Base-by-base conservation (phyloP, 2,329 filamentous ascomycete genomes). In the Xylariaceae sp. region DNA sequence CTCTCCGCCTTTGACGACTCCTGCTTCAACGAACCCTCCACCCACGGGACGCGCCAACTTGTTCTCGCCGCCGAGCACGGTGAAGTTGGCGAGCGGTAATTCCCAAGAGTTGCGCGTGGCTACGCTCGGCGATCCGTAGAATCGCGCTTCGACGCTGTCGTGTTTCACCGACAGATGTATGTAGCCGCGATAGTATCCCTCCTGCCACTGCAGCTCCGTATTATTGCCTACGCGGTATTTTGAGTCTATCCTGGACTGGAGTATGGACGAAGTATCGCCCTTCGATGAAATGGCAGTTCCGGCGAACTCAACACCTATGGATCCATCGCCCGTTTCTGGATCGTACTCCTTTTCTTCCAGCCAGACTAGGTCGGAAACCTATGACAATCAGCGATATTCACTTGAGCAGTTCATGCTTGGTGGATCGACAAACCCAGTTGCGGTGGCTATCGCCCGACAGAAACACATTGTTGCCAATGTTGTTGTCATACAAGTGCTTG, bases 141-240 rank as follows among this genome's bases (percentile, higher is more conserved):
- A 91, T 10, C 78, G 77, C 0, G 87, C 87, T n/a, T 81, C 76
- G 1, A 88, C 77, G 50, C 80, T 74, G 9, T 86, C 77, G 18
- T 82, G 77, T 17, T 74, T 77, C 57, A 89, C 75, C 52, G 81
- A 78, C 47, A 90, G 75, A 68, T 88, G 81, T 65, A 85, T 90
- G 74, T 91, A 91, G 1, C 88, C 88, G 15, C 88, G 80, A 72
- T 90, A 91, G 71, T 88, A 90, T 6, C 85, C 72, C 59, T 90
- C 88, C 65, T 87, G 83, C 88, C 87, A 91, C 67, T 88, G 85
- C 51, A 91, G 75, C 71, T 88, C 85, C 0, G 76, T 73, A 71
- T 89, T 90, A 9, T 62, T 62, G 23, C 56, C 63, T 17, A 66
- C 44, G 9, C 61, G 64, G n/a, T 59, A 59, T 37, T 62, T 64